phyloP scores from a whole-genome alignment of 306 rosid species.

The Purshia tridentata region DNA sequence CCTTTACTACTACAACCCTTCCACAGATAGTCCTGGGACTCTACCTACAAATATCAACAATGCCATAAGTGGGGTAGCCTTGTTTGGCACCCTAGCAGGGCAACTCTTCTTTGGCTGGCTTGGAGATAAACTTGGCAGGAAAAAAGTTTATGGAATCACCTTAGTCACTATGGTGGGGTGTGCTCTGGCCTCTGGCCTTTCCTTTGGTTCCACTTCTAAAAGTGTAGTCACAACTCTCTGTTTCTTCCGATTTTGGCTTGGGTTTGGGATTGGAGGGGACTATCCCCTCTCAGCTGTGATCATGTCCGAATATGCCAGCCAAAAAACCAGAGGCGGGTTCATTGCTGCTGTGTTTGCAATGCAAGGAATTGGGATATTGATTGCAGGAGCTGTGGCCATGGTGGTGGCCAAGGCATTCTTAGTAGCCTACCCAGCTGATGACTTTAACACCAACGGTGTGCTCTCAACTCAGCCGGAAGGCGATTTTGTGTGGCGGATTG shows the following conservation, averaged over 20 bases:
- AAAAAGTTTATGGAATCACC: slow-evolving; percentile 55
- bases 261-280: slow-evolving; percentile 62
- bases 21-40: slow-evolving; percentile 27
- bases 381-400: slow-evolving; percentile 17
- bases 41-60: slow-evolving; percentile 46
- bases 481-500: slow-evolving; percentile 23
- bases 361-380: slow-evolving; percentile 25
- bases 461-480: slow-evolving; percentile 22
- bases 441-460: background rate
- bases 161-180: slow-evolving; percentile 57
- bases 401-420: slow-evolving; percentile 3
- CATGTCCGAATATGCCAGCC: slow-evolving; percentile 22
- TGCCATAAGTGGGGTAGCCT: slow-evolving; percentile 53
- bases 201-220: slow-evolving; percentile 50
- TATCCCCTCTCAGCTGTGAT: slow-evolving; percentile 31
- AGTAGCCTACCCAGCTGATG: slow-evolving; percentile 8
- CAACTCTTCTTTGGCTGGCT: slow-evolving; percentile 74
- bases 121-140: slow-evolving; percentile 57
- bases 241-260: slow-evolving; percentile 57
- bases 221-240: slow-evolving; percentile 45
- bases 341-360: slow-evolving; percentile 18
- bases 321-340: slow-evolving; percentile 11
- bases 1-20: slow-evolving; percentile 47
- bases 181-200: slow-evolving; percentile 55
- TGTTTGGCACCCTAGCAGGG: slow-evolving; percentile 51